A percentile compares a stretch with the other conserved stretches of the same genome.
Evolutionary conservation across 306 rosid species (phyloP).

Genomic region (Glycine latifolia): DNA sequence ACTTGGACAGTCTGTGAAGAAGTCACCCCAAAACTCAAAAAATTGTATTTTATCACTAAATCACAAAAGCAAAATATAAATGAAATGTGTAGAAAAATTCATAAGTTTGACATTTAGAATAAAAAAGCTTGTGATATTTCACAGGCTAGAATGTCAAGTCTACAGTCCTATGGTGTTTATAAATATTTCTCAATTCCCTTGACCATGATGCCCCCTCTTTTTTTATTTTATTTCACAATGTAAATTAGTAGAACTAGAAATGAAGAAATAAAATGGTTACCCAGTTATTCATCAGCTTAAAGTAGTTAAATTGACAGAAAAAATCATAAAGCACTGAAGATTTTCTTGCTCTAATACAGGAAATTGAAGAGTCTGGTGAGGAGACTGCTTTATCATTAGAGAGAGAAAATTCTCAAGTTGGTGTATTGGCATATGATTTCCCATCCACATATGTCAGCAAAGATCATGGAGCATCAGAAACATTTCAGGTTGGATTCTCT

Average conservation of each 20-base stretch:
- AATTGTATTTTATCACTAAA: not conserved
- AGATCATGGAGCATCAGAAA: slow-evolving; percentile 47
- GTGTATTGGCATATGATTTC: slow-evolving; percentile 37
- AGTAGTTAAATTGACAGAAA: not conserved
- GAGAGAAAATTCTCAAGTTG: slow-evolving; percentile 46
- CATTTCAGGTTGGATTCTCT: slow-evolving; percentile 46
- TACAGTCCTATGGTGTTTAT: too few relatives aligned
- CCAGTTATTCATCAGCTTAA: not conserved
- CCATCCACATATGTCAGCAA: slow-evolving; percentile 48
- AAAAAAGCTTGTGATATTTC: too few relatives aligned
- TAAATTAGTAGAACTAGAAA: too few relatives aligned
- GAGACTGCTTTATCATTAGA: slow-evolving; percentile 50
- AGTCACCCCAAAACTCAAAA: not conserved
- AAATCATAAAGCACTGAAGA: not conserved
- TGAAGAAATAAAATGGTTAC: not conserved
- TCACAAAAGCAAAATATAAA: not conserved
- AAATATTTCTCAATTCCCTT: too few relatives aligned
- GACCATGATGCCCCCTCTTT: too few relatives aligned
- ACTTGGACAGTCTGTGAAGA: slow-evolving; percentile 1
- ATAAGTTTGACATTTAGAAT: too few relatives aligned
- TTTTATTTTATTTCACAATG: too few relatives aligned
- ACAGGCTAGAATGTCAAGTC: too few relatives aligned
- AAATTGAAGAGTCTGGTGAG: slow-evolving; percentile 57
- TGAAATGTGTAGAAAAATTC: too few relatives aligned
- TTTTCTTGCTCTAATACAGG: slow-evolving; percentile 56